A percentile compares a stretch with the other conserved stretches of the same genome.
phyloP scores from a whole-genome alignment of 192 early-diverging fungal genomes.

The Coemansia sp. region DNA sequence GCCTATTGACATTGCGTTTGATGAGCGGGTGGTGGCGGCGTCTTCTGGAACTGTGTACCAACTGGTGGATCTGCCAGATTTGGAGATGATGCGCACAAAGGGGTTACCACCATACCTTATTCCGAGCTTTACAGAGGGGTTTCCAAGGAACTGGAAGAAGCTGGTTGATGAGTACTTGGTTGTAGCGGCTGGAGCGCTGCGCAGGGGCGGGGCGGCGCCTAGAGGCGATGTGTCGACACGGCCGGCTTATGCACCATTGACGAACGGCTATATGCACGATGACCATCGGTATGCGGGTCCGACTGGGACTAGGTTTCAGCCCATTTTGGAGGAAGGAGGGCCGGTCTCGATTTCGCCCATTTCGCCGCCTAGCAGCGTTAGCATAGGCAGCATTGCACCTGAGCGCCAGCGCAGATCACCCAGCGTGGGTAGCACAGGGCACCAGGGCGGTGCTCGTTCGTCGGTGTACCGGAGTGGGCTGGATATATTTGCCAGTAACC shows the following conservation, averaged over 20 bases:
- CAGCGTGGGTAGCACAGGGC: background rate
- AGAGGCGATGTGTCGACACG: slow-evolving; percentile 12
- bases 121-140: slow-evolving; percentile 29
- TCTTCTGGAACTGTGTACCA: slow-evolving; percentile 26
- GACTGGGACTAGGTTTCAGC: background rate
- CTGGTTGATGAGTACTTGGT: slow-evolving; percentile 21
- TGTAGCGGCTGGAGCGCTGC: background rate
- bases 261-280: background rate
- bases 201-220: background rate
- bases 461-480: slow-evolving; percentile 38
- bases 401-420: background rate
- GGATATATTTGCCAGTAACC: slow-evolving; percentile 22
- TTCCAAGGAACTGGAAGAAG: slow-evolving; percentile 33
- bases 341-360: background rate
- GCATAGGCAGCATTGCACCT: background rate
- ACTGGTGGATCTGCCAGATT: slow-evolving; percentile 25
- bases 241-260: background rate
- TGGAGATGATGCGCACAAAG: slow-evolving; percentile 32
- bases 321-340: background rate
- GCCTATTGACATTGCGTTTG: slow-evolving; percentile 19
- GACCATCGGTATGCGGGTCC: background rate
- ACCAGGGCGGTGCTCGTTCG: background rate
- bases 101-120: slow-evolving; percentile 36
- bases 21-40: slow-evolving; percentile 18
- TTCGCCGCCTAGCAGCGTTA: slow-evolving; percentile 1